Evolutionary conservation across 805 yeast species (phyloP).

Genomic region (Metschnikowia baotianmanensis): DNA sequence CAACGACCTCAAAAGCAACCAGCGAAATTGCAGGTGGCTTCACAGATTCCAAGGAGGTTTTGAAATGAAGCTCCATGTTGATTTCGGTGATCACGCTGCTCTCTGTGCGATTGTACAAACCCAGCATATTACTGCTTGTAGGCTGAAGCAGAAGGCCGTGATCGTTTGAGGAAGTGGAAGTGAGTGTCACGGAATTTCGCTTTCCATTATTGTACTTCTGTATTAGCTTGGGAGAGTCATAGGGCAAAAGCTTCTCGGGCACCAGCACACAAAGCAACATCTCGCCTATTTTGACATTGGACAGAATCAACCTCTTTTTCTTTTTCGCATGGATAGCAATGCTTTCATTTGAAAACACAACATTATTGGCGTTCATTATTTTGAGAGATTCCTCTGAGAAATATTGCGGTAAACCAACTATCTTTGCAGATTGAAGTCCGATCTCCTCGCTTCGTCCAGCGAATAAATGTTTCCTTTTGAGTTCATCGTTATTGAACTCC

Average conservation of each 20-base stretch:
- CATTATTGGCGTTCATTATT: conserved; percentile 5
- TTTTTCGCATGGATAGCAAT: conserved; percentile 32
- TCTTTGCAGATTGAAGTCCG: not conserved
- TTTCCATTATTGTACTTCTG: conserved; percentile 34
- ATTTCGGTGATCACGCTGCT: conserved; percentile 23
- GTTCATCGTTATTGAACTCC: conserved; percentile 27
- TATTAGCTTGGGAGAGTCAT: conserved; percentile 37
- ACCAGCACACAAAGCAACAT: conserved; percentile 33
- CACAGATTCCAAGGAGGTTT: conserved; percentile 20
- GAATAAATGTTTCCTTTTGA: conserved; percentile 33
- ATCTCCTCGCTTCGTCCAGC: conserved; percentile 5
- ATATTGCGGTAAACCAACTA: not conserved
- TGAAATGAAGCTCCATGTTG: conserved; percentile 29
- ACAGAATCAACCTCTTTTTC: conserved; percentile 36
- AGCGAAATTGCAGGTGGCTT: conserved; percentile 35
- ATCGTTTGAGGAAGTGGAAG: not conserved
- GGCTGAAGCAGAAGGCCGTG: conserved; percentile 11
- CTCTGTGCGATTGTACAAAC: conserved; percentile 30
- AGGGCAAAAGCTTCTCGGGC: conserved; percentile 34
- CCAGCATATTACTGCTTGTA: conserved; percentile 25
- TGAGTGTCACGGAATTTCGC: not conserved
- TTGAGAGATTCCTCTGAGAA: conserved; percentile 4
- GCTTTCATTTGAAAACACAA: conserved; percentile 17
- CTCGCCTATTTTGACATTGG: conserved; percentile 32
- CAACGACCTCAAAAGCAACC: conserved; percentile 36